Evolutionary conservation across 2,329 filamentous ascomycete genomes (phyloP), one percentile per base, ranked within the genome.

Genomic region (Colletotrichum spinosum): DNA sequence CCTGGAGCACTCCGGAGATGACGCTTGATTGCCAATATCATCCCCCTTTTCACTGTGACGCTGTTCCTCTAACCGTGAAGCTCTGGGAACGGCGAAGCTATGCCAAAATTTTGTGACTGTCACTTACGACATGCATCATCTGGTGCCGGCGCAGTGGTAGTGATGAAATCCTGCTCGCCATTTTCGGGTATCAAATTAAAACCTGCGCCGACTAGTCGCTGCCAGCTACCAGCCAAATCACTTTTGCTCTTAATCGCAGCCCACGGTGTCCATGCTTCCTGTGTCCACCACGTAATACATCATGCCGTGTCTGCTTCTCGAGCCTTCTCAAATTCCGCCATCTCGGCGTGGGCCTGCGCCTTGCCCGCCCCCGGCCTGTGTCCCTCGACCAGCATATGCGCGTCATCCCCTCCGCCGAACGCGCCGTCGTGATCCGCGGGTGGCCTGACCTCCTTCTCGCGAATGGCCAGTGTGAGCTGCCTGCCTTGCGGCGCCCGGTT

Each of bases 1-100:
- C 81, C 74, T 75, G 77, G 77, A 75, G 72, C 61, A 75, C 74
- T 79, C 79, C 75, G 83, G 84, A 83, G 90, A 92, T 87, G 88
- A 96, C 77, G 93, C 93, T 97, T 93, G 93, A 97, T 94, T 89
- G 93, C 93, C 93, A 97, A 85, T 81, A 79, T 78, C 72, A 71
- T 70, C 74, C 69, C 67, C 67, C 63, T 65, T 67, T 69, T n/a
- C 52, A 45, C 48, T 63, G 71, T 77, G 73, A 74, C 60, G 46
- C 63, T 50, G 44, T 52, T 39, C 35, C n/a, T 60, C 53, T 68
- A 59, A 67, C 11, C 3, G n/a, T 37, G 45, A 50, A 39, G 48
- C 48, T 50, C 11, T 25, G 25, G 37, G 17, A 38, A 4, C 39
- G 37, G 8, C 37, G 17, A 39, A 41, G 17, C 55, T 49, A 8